Conservation (phyloP, 2,329 filamentous ascomycete genomes). For the Amauroascus verrucosus region DNA sequence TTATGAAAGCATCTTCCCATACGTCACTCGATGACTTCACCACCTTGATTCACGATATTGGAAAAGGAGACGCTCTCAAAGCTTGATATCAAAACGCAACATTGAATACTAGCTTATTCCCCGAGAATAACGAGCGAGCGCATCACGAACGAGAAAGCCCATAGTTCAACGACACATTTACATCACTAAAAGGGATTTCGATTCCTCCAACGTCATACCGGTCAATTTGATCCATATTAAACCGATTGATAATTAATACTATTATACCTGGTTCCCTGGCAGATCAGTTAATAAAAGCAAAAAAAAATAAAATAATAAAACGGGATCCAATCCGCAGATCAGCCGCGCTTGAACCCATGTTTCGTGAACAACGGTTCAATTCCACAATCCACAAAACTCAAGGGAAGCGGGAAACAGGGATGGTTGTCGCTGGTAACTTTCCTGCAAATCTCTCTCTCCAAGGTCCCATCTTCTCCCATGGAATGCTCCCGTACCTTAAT, state of each 20-base stretch:
- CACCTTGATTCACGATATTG: too few relatives aligned
- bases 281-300: background rate
- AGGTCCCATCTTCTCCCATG: background rate
- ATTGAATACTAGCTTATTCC: too few relatives aligned
- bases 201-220: too few relatives aligned
- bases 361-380: conserved; percentile 6
- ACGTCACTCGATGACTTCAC: too few relatives aligned
- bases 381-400: conserved; percentile 3
- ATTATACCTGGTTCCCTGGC: background rate
- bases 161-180: too few relatives aligned
- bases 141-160: too few relatives aligned
- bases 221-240: too few relatives aligned
- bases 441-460: conserved; percentile 4
- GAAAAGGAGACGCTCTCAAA: too few relatives aligned
- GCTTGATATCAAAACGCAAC: too few relatives aligned
- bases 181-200: too few relatives aligned
- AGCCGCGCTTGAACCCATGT: conserved; percentile 7
- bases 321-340: conserved; percentile 8
- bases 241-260: too few relatives aligned
- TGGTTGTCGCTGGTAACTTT: conserved; percentile 7
- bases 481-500: conserved; percentile 8
- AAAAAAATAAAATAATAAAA: background rate
- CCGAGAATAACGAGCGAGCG: too few relatives aligned
- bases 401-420: background rate
- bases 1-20: background rate